Evolutionary conservation across 345 rosid species (phyloP), one percentile per base, ranked within the genome.

Genomic region (Geranium rotundifolium): DNA sequence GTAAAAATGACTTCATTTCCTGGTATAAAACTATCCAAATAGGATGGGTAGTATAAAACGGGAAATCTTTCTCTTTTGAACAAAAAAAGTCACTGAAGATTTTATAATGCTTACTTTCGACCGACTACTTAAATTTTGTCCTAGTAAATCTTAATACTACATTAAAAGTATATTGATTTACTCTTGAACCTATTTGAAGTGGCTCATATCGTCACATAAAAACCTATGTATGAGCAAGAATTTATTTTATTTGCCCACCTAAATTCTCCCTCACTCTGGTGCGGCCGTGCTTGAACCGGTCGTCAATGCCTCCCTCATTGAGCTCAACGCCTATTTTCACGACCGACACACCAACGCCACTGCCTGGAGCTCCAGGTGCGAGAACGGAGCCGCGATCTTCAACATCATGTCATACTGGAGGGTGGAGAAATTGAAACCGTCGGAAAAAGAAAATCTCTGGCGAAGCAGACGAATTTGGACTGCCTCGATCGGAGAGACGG

Each of bases 251-350:
- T 59, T 69, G 63, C 61, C 64, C 63, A 64, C 60, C 55, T 63
- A 69, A 23, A n/a, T n/a, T n/a, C n/a, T n/a, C 63, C 6, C 74
- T 71, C 20, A 86, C 90, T 5, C 96, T 89, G 59, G 83, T 89
- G 2, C 83, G 73, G 3, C 99, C 99, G 73, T 93, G 97, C 79
- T 90, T 90, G 72, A 82, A 88, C 66, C 80, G 77, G 75, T 93
- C 79, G 81, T 8, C 96, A 93, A 86, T 62, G 90, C 96, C 70
- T 93, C 95, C 65, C 92, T 84, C 74, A 93, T 64, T 61, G 97
- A 95, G 19, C 77, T 79, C 9, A 93, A 82, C 57, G 83, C 95
- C 14, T 93, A 90, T 27, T 83, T 81, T 96, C 97, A 93, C 29
- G 97, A 66, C 54, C 69, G 79, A 77, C 50, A 41, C 50, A 41